These are phyloP conservation scores for Gastrodia elata DNA, from an alignment of 106 monocot genomes.

Conservation along the genomic window DNA sequence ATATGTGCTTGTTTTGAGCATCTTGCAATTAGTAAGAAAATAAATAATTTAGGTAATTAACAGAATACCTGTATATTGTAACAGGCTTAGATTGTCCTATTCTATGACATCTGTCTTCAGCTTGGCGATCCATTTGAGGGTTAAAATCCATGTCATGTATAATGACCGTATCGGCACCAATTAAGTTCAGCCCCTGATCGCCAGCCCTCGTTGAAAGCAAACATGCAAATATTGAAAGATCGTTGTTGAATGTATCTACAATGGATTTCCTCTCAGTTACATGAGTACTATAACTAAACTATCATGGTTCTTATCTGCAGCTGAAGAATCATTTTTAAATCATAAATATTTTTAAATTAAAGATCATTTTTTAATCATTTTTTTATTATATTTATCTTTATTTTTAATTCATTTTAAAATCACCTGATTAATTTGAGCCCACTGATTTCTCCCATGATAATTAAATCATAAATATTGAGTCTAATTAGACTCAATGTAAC, in stretches of 20 bases:
- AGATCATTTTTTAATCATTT: no score
- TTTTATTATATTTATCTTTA: no score
- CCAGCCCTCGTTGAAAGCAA: slow-evolving; percentile 96
- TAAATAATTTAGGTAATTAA: background rate
- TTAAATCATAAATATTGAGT: no score
- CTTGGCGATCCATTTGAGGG: slow-evolving; percentile 94
- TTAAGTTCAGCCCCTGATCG: slow-evolving; percentile 92
- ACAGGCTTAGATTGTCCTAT: slow-evolving; percentile 94
- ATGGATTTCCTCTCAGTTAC: slow-evolving; percentile 81
- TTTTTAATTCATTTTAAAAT: no score
- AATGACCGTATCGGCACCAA: slow-evolving; percentile 96
- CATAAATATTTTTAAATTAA: no score
- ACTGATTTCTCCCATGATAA: no score
- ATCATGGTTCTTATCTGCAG: no score
- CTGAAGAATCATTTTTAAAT: no score
- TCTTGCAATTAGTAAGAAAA: no score
- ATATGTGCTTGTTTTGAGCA: background rate
- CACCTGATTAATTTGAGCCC: no score
- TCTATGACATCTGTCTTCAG: slow-evolving; percentile 94
- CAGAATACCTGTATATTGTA: slow-evolving; percentile 70
- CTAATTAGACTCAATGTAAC: no score
- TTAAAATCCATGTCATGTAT: slow-evolving; percentile 99
- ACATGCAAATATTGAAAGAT: slow-evolving; percentile 84
- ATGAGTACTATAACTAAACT: slow-evolving; percentile 74
- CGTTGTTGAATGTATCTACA: slow-evolving; percentile 93